Conservation (phyloP, 768 basidiomycete genomes). For the Nidula microcarpa region DNA sequence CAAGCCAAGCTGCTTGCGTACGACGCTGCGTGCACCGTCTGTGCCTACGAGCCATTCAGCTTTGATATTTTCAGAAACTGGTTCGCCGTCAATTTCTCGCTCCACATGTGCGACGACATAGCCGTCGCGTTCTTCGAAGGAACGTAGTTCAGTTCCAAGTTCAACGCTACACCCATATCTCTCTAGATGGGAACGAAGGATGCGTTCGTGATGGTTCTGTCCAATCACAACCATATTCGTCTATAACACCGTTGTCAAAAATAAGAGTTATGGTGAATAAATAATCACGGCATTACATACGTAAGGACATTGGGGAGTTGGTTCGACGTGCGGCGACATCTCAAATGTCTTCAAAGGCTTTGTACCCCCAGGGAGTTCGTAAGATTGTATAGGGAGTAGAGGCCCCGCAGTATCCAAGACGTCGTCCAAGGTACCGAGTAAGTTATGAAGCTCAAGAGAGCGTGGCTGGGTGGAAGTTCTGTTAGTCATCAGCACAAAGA, state of each 20-base stretch:
- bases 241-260: conserved; percentile 5
- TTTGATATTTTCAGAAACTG: conserved; percentile 18
- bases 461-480: conserved; percentile 13
- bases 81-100: conserved; percentile 14
- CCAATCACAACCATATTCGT: conserved; percentile 11
- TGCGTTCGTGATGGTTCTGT: conserved; percentile 22
- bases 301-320: conserved; percentile 12
- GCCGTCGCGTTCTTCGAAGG: conserved; percentile 26
- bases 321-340: conserved; percentile 1
- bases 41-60: conserved; percentile 33
- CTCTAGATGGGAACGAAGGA: conserved; percentile 24
- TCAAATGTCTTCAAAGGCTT: neutral
- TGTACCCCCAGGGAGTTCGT: conserved; percentile 8
- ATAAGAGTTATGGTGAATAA: neutral
- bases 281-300: conserved; percentile 5
- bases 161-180: conserved; percentile 26
- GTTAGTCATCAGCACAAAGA: neutral
- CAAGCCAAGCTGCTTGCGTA: conserved; percentile 36
- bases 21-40: conserved; percentile 35
- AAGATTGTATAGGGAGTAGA: conserved; percentile 2
- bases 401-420: conserved; percentile 2
- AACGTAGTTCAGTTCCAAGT: conserved; percentile 24
- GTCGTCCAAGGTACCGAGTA: conserved; percentile 15
- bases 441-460: conserved; percentile 16
- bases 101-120: conserved; percentile 21